phyloP scores from a whole-genome alignment of 768 basidiomycete genomes.

The Tubosaeta brunneosetosa region DNA sequence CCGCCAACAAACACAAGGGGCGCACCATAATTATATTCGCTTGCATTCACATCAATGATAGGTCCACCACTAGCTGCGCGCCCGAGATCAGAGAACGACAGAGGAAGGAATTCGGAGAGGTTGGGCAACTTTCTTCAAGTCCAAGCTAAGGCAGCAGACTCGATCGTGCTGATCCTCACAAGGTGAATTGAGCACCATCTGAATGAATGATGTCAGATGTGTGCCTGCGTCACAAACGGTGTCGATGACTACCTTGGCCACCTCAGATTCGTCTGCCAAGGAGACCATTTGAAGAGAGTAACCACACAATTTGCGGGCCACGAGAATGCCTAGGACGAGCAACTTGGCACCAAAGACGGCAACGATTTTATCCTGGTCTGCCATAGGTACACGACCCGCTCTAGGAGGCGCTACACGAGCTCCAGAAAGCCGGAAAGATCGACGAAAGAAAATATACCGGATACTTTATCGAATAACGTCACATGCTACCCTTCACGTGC shows the following conservation, averaged over 20 bases:
- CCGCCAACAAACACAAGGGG: background rate
- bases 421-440: background rate
- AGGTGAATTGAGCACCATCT: background rate
- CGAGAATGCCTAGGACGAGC: slow-evolving; percentile 48
- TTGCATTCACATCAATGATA: background rate
- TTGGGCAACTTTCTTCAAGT: background rate
- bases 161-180: background rate
- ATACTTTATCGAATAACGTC: slow-evolving; percentile 80
- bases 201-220: background rate
- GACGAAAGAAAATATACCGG: slow-evolving; percentile 51
- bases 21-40: background rate
- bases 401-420: slow-evolving; percentile 50
- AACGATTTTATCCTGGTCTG: slow-evolving; percentile 50
- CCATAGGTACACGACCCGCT: slow-evolving; percentile 57
- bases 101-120: background rate
- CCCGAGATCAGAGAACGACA: background rate
- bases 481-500: slow-evolving; percentile 66
- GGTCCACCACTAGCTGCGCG: background rate
- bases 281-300: slow-evolving; percentile 46
- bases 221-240: slow-evolving; percentile 35
- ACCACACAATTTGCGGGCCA: slow-evolving; percentile 40
- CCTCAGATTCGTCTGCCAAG: slow-evolving; percentile 67
- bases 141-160: background rate
- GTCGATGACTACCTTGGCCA: slow-evolving; percentile 76
- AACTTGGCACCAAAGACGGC: slow-evolving; percentile 59